Base-by-base conservation (phyloP, 2,329 filamentous ascomycete genomes). In the Colletotrichum higginsianum region DNA sequence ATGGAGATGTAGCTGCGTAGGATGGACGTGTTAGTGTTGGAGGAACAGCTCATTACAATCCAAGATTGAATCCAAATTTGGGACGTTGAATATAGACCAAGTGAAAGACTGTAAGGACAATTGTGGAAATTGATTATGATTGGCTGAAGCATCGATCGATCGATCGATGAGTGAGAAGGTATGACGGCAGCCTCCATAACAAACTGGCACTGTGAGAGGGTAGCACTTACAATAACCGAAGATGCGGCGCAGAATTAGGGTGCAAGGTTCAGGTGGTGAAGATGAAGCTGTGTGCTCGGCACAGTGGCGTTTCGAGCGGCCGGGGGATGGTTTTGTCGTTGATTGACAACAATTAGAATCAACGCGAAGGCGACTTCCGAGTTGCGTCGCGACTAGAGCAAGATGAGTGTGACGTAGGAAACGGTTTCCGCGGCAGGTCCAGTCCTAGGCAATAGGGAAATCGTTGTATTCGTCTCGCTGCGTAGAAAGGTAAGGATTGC, bases 131-230 rank as follows among this genome's bases (percentile, higher is more conserved):
- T 42, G 35, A 23, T 40, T 75, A 68, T 75, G 68, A 79, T 80
- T 80, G 77, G 77, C 35, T 62, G 63, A 56, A 56, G 66, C 66
- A 74, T 73, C 73, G 77, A 80, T 80, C 79, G 79, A 80, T 80
- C 79, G 79, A 80, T 79, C 78, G 77, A 75, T 30, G 56, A 1
- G 50, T 16, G 50, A 26, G 18, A 46, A 60, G 68, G 66, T 64
- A 71, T 71, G 68, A 71, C 68, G 68, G 63, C 66, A 71, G 30
- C 44, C 38, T 26, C 50, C 52, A 26, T 53, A 53, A 63, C 52
- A 47, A 63, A 40, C 53, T 26, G 58, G 46, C 23, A 46, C 65
- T 35, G 46, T 58, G 52, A 18, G 56, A 66, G 40, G 35, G 58
- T 68, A 57, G 4, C 52, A 71, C 68, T 26, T 67, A 71, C 57